Base-by-base conservation (phyloP, 2,329 filamentous ascomycete species). In the Fusarium abutilonis region DNA sequence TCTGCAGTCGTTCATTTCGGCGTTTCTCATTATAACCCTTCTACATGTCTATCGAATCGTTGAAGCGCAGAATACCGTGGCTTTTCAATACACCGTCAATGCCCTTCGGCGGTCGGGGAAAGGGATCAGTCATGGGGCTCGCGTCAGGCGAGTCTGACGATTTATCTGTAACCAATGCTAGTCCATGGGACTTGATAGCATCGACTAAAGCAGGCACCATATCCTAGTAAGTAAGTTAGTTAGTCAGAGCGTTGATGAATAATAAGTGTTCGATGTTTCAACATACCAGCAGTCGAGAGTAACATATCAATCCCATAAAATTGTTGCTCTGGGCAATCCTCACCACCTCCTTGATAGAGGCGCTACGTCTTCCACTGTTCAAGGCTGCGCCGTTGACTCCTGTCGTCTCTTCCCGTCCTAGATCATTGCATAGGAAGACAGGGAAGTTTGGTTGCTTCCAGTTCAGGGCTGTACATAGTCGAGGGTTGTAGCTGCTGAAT, bases 401-500 rank as follows among this genome's bases (percentile, higher is more conserved):
- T 55, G 77, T 76, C 19, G 76, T 73, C 26, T 82, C 83, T 57
- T 88, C 85, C 8, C 84, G 82, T 19, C 92, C 92, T 23, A 98
- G 85, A 57, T 97, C 93, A 75, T 98, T 98, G 79, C 93, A 97
- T 42, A 98, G 83, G 68, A 99, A 91, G 0, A 98, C 92, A 0
- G 95, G 95, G 74, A 97, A 99, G 73, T 98, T 99, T 3, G 95
- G 95, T 76, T 99, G 95, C 76, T 99, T 99, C 95, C 95, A 99
- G 77, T 99, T 99, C 69, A 99, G 79, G 6, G 94, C 93, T 14
- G 92, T 96, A 77, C 95, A 99, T 17, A 98, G 86, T 63, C 89
- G 90, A 11, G 91, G 83, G 73, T 96, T 97, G 76, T 94, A 97
- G 19, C 92, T 96, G 70, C 92, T 96, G 75, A 99, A 97, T 10